phyloP scores from a whole-genome alignment of 345 rosid species.

The Camelina neglecta region DNA sequence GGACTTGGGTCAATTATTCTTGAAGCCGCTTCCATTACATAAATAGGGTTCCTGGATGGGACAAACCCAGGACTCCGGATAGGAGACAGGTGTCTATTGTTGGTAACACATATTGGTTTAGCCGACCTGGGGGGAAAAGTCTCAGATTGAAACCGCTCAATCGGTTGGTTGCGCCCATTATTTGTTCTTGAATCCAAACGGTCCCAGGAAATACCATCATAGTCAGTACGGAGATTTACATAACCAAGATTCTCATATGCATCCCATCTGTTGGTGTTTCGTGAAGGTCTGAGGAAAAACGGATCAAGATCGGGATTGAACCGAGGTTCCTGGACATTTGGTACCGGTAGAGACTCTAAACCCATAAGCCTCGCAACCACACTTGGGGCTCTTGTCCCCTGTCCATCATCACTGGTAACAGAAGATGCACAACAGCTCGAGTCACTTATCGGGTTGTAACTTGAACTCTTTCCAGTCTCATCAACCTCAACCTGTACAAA shows the following conservation, averaged over 20 bases:
- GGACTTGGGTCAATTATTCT: slow-evolving; percentile 83
- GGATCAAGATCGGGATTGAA: slow-evolving; percentile 47
- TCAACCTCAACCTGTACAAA: slow-evolving; percentile 54
- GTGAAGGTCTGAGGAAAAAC: slow-evolving; percentile 43
- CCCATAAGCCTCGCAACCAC: slow-evolving; percentile 98
- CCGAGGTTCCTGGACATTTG: slow-evolving; percentile 51
- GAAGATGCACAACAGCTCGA: slow-evolving; percentile 69
- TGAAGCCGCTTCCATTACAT: slow-evolving; percentile 81
- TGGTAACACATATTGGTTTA: slow-evolving; percentile 63
- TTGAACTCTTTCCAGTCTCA: slow-evolving; percentile 50
- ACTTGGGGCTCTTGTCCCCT: slow-evolving; percentile 71
- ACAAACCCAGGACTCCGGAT: slow-evolving; percentile 64
- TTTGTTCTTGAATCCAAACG: slow-evolving; percentile 47
- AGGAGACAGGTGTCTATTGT: slow-evolving; percentile 81
- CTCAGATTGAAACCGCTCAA: slow-evolving; percentile 84
- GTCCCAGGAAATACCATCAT: slow-evolving; percentile 47
- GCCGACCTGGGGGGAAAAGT: slow-evolving; percentile 75
- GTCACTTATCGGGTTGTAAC: slow-evolving; percentile 56
- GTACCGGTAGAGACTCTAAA: slow-evolving; percentile 77
- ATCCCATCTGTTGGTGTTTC: slow-evolving; percentile 47
- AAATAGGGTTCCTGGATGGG: slow-evolving; percentile 56
- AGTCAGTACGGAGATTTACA: slow-evolving; percentile 44
- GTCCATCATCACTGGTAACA: slow-evolving; percentile 69
- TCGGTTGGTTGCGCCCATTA: slow-evolving; percentile 56
- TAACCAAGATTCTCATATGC: slow-evolving; percentile 52